Conservation (phyloP, 1,139 yeast genomes). For the Pichia sp. region DNA sequence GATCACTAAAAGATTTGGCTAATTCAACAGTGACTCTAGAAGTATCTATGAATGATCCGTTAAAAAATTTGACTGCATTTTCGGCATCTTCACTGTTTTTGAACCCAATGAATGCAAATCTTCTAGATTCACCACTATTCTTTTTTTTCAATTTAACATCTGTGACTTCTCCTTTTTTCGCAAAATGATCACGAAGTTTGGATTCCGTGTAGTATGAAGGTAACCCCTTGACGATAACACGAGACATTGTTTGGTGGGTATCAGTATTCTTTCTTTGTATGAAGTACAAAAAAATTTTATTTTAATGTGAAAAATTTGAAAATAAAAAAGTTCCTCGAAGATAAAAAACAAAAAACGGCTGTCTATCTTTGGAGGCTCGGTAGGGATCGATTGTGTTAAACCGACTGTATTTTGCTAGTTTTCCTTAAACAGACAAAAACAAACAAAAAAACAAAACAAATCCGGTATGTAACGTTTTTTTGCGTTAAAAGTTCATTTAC, state of each 20-base stretch:
- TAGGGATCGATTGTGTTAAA: no score
- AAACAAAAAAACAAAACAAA: no score
- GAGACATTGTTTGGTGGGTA: constrained; percentile 47
- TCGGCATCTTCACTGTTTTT: constrained; percentile 65
- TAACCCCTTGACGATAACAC: constrained; percentile 90
- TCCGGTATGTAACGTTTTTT: no score
- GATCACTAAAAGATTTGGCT: constrained; percentile 83
- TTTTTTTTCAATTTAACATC: constrained; percentile 82
- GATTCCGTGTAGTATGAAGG: constrained; percentile 79
- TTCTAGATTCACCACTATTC: constrained; percentile 77
- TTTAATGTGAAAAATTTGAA: no score
- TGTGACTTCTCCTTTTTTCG: constrained; percentile 46
- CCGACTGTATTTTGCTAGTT: no score
- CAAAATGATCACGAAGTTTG: constrained; percentile 61
- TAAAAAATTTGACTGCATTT: constrained; percentile 66
- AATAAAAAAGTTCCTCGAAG: no score
- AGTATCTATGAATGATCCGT: constrained; percentile 77
- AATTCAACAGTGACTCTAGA: constrained; percentile 67
- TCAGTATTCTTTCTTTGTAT: no score
- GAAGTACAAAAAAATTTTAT: no score
- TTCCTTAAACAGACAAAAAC: no score
- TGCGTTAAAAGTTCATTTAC: no score
- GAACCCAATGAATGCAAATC: constrained; percentile 91
- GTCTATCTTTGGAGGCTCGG: no score
- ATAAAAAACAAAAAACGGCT: no score